Conservation (phyloP, 805 yeast genomes). For the Metschnikowia cubensis region DNA sequence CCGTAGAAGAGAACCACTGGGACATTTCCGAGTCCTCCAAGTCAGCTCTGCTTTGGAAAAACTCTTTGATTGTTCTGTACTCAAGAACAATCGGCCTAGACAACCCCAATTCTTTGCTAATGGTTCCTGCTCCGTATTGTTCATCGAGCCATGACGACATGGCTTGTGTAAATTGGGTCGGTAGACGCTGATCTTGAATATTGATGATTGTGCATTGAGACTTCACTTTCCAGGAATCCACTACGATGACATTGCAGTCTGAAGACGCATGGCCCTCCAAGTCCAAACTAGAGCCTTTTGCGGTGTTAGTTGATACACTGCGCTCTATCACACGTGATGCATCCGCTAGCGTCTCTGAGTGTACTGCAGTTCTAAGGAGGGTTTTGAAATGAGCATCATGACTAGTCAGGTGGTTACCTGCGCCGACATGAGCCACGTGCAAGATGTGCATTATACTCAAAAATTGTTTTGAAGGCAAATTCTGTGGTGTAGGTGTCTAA, state of each 20-base stretch:
- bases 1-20: not conserved
- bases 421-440: slow-evolving; percentile 46
- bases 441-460: not conserved
- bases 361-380: slow-evolving; percentile 27
- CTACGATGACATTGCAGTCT: slow-evolving; percentile 38
- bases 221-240: slow-evolving; percentile 6
- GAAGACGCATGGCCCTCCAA: slow-evolving; percentile 40
- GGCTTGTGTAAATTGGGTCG: slow-evolving; percentile 29
- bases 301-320: slow-evolving; percentile 45
- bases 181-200: slow-evolving; percentile 18
- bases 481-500: not conserved
- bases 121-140: slow-evolving; percentile 13
- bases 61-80: not conserved
- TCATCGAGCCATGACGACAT: slow-evolving; percentile 22
- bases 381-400: slow-evolving; percentile 21
- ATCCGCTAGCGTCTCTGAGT: slow-evolving; percentile 6
- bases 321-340: slow-evolving; percentile 31
- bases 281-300: slow-evolving; percentile 44
- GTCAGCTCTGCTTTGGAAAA: not conserved
- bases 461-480: slow-evolving; percentile 33
- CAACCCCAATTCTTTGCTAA: slow-evolving; percentile 23
- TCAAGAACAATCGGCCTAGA: slow-evolving; percentile 31
- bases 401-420: slow-evolving; percentile 40
- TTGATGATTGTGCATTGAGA: slow-evolving; percentile 17
- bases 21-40: not conserved